Evolutionary conservation across 2,329 filamentous ascomycete genomes (phyloP).

Genomic region (Fusarium sp.): DNA sequence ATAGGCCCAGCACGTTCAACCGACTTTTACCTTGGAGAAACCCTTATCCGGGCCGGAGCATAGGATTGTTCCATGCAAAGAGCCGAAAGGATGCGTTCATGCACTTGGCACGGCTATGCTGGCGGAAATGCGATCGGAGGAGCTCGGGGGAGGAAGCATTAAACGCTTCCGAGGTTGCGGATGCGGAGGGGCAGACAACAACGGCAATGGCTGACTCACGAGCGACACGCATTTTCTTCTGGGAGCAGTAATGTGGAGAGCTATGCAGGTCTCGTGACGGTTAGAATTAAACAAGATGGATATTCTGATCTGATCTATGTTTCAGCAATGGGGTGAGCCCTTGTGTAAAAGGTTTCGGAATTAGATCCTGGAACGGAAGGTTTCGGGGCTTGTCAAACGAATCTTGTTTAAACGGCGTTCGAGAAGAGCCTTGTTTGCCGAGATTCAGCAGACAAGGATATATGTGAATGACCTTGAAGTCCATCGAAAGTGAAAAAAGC

Average conservation of each 20-base stretch:
- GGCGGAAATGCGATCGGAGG: constrained; percentile 10
- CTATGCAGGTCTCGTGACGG: neutral
- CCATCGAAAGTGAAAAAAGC: neutral
- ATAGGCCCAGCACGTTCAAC: neutral
- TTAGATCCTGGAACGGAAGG: neutral
- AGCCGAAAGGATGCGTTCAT: constrained; percentile 24
- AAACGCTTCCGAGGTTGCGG: constrained; percentile 29
- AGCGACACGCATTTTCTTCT: neutral
- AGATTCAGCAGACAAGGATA: neutral
- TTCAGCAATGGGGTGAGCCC: neutral
- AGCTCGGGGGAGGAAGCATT: constrained; percentile 17
- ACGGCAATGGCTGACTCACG: neutral
- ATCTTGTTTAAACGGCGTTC: neutral
- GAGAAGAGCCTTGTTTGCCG: neutral
- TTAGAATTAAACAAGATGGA: neutral
- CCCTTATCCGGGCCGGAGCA: neutral
- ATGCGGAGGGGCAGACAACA: constrained; percentile 12
- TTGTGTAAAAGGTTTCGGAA: neutral
- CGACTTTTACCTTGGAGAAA: neutral
- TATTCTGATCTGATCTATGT: constrained; percentile 5
- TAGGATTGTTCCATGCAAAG: neutral
- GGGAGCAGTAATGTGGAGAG: neutral
- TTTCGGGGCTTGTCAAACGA: neutral
- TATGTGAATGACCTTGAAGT: neutral
- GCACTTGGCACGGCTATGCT: constrained; percentile 13